phyloP scores from a whole-genome alignment of 768 basidiomycete species.

The Hypholoma sublateritium region DNA sequence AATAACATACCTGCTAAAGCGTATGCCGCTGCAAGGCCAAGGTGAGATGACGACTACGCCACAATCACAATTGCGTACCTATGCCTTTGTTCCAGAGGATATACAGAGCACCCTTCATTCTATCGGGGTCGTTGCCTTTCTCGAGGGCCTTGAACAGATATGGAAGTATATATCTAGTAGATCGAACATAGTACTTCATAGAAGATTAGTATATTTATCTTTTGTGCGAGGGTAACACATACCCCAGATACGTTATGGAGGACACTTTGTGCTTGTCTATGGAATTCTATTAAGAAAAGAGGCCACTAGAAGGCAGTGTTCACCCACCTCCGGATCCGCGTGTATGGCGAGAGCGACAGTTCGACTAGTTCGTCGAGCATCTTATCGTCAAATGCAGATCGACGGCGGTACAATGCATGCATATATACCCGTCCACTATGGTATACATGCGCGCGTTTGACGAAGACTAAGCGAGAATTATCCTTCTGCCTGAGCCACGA shows the following conservation, averaged over 20 bases:
- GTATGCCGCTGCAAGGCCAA: constrained; percentile 50
- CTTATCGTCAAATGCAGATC: constrained; percentile 72
- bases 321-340: constrained; percentile 68
- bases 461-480: constrained; percentile 70
- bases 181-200: constrained; percentile 65
- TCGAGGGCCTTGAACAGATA: constrained; percentile 57
- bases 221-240: constrained; percentile 25
- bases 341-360: constrained; percentile 78
- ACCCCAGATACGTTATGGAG: constrained; percentile 66
- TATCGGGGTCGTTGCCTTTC: constrained; percentile 83
- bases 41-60: constrained; percentile 3
- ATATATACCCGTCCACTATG: constrained; percentile 76
- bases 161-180: constrained; percentile 65
- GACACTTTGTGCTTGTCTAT: constrained; percentile 68
- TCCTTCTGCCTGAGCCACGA: constrained; percentile 71
- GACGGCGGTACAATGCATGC: constrained; percentile 71
- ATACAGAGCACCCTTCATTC: constrained; percentile 94
- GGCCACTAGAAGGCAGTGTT: neutral
- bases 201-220: constrained; percentile 4
- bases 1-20: constrained; percentile 58
- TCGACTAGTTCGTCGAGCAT: constrained; percentile 69
- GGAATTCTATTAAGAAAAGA: neutral
- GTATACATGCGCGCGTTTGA: constrained; percentile 79
- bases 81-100: constrained; percentile 72
- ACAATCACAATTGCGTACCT: constrained; percentile 36